Conservation (phyloP, 148 eudicot species). For the Silene latifolia region DNA sequence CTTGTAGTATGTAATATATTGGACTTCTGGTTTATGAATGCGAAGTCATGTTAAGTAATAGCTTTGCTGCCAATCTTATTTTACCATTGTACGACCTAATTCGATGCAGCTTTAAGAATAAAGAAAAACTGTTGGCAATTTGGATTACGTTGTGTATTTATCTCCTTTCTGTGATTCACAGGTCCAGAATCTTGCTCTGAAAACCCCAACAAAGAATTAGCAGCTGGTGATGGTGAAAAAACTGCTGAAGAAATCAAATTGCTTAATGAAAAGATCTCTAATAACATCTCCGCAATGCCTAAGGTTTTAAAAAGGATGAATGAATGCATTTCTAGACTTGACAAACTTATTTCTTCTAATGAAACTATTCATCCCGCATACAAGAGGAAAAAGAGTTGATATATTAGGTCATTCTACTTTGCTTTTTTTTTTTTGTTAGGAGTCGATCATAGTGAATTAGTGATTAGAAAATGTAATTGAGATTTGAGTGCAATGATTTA, state of each 20-base stretch:
- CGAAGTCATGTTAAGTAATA: not conserved
- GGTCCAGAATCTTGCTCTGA: slow-evolving; percentile 22
- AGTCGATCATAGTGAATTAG: slow-evolving; percentile 19
- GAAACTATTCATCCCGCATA: slow-evolving; percentile 53
- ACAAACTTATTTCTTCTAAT: slow-evolving; percentile 46
- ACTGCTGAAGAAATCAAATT: slow-evolving; percentile 36
- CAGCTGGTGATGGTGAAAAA: slow-evolving; percentile 32
- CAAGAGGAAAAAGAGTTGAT: slow-evolving; percentile 56
- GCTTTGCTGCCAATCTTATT: not conserved
- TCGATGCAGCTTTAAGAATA: too few relatives aligned
- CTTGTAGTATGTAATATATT: not conserved
- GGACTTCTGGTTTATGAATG: too few relatives aligned
- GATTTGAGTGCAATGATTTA: slow-evolving; percentile 24
- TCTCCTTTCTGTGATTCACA: slow-evolving; percentile 16
- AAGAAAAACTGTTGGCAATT: not conserved
- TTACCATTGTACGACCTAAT: not conserved
- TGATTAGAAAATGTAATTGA: slow-evolving; percentile 19
- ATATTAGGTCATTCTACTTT: not conserved
- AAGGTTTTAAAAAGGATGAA: slow-evolving; percentile 61
- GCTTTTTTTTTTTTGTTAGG: slow-evolving; percentile 18
- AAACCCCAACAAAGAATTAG: slow-evolving; percentile 24
- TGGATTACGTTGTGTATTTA: not conserved
- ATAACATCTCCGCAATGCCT: slow-evolving; percentile 54
- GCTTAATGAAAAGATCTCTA: slow-evolving; percentile 65
- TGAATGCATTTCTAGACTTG: slow-evolving; percentile 53